Percentiles rank a stretch among this genome's conserved stretches.
phyloP scores from a whole-genome alignment of 2,329 filamentous ascomycete species.

The Venturia pyrina region DNA sequence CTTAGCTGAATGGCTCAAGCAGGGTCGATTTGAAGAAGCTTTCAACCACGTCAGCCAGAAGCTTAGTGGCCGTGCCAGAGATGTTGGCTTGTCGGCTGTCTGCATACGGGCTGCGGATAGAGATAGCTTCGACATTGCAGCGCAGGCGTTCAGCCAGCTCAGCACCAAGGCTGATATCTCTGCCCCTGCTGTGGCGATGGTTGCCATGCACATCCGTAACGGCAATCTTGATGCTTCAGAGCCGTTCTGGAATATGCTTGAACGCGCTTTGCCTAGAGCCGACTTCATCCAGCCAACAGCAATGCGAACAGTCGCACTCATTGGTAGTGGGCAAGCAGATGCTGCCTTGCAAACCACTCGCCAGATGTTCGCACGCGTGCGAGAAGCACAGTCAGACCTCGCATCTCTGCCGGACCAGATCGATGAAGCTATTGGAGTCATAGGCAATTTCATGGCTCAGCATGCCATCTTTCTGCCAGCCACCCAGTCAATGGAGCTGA shows the following conservation, averaged over 20 bases:
- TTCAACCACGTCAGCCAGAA: constrained; percentile 58
- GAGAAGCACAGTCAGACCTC: constrained; percentile 39
- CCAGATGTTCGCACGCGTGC: constrained; percentile 78
- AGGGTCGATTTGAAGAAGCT: constrained; percentile 62
- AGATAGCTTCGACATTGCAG: constrained; percentile 59
- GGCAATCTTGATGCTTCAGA: constrained; percentile 70
- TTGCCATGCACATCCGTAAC: constrained; percentile 76
- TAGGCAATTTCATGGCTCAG: constrained; percentile 47
- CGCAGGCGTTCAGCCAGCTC: constrained; percentile 42
- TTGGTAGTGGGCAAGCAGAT: constrained; percentile 74
- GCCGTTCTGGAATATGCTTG: constrained; percentile 69
- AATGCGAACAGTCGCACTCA: constrained; percentile 83
- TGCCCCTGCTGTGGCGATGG: constrained; percentile 63
- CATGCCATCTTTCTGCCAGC: constrained; percentile 41
- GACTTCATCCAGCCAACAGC: constrained; percentile 76
- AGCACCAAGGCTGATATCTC: constrained; percentile 37
- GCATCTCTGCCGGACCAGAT: constrained; percentile 54
- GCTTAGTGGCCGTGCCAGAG: constrained; percentile 49
- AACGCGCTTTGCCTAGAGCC: constrained; percentile 49
- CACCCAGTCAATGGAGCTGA: constrained; percentile 46
- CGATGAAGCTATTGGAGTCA: constrained; percentile 72
- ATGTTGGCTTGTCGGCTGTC: constrained; percentile 60
- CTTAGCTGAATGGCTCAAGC: constrained; percentile 64
- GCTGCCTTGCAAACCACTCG: constrained; percentile 72
- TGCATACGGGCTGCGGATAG: constrained; percentile 71